Percentiles rank a stretch among this genome's conserved stretches.
Conservation (phyloP, 495 filamentous ascomycete species). For the Rhypophila decipiens region DNA sequence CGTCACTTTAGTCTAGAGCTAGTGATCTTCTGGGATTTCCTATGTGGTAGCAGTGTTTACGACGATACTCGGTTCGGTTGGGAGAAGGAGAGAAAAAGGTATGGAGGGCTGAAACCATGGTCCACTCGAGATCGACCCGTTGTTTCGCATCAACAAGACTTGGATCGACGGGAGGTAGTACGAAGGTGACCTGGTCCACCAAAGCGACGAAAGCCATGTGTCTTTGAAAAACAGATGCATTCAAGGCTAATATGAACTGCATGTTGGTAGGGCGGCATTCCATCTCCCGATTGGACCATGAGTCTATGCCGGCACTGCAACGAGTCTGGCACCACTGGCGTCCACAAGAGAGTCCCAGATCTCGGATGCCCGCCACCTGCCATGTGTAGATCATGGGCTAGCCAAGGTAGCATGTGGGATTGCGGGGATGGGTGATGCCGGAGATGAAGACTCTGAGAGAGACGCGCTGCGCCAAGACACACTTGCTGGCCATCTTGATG, state of each 20-base stretch:
- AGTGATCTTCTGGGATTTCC: not conserved
- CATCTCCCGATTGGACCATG: slow-evolving; percentile 1
- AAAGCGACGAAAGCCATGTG: not conserved
- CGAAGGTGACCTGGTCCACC: not conserved
- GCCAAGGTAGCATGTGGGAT: no score
- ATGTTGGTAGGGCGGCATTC: not conserved
- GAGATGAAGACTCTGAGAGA: slow-evolving; percentile 1
- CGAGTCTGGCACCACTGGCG: not conserved
- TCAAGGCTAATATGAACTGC: slow-evolving; percentile 1
- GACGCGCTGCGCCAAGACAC: slow-evolving; percentile 1
- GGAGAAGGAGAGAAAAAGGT: no score
- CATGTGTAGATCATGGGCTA: not conserved
- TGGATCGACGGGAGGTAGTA: not conserved
- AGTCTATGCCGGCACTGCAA: not conserved
- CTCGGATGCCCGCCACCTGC: not conserved
- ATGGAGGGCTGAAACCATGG: no score
- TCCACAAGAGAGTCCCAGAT: not conserved
- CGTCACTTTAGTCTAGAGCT: not conserved
- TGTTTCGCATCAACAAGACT: no score
- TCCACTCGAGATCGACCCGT: no score
- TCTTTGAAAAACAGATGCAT: not conserved
- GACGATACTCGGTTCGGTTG: no score
- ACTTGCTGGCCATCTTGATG: not conserved
- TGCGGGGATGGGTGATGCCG: no score
- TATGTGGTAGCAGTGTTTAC: no score